Conservation (phyloP, 108 stramenopile species). For the Conticribra weissflogii region DNA sequence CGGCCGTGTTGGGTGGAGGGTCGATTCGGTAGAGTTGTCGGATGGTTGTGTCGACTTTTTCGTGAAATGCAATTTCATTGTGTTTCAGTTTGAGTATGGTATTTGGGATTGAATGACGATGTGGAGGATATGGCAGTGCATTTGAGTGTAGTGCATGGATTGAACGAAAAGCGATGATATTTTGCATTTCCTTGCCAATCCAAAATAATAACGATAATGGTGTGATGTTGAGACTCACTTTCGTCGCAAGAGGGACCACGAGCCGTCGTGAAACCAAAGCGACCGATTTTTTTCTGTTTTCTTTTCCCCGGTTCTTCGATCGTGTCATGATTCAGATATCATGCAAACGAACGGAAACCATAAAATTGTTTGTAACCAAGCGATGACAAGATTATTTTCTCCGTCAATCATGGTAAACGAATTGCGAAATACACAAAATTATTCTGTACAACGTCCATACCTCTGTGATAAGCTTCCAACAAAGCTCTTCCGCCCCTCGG, state of each 20-base stretch:
- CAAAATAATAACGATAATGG: too few relatives aligned
- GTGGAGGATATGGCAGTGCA: too few relatives aligned
- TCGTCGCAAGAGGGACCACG: slow-evolving; percentile 64
- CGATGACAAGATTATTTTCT: neutral
- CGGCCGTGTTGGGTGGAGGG: slow-evolving; percentile 27
- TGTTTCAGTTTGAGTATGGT: too few relatives aligned
- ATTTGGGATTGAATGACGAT: too few relatives aligned
- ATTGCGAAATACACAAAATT: too few relatives aligned
- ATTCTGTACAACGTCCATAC: neutral
- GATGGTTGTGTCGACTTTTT: slow-evolving; percentile 69
- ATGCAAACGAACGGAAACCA: neutral
- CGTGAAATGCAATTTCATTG: too few relatives aligned
- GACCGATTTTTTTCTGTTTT: slow-evolving; percentile 60
- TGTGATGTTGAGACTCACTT: slow-evolving; percentile 24
- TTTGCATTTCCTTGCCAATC: too few relatives aligned
- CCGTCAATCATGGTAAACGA: too few relatives aligned
- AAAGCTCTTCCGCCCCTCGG: slow-evolving; percentile 67
- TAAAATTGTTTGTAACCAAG: neutral
- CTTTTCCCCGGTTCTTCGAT: slow-evolving; percentile 30
- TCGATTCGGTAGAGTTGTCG: slow-evolving; percentile 58
- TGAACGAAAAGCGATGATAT: too few relatives aligned
- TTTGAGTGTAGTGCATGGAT: too few relatives aligned
- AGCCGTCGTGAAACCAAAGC: slow-evolving; percentile 78
- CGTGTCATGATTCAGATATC: neutral
- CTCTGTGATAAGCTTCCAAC: slow-evolving; percentile 63